Conservation (phyloP, 805 yeast genomes). For the Kodamaea leandrae region DNA sequence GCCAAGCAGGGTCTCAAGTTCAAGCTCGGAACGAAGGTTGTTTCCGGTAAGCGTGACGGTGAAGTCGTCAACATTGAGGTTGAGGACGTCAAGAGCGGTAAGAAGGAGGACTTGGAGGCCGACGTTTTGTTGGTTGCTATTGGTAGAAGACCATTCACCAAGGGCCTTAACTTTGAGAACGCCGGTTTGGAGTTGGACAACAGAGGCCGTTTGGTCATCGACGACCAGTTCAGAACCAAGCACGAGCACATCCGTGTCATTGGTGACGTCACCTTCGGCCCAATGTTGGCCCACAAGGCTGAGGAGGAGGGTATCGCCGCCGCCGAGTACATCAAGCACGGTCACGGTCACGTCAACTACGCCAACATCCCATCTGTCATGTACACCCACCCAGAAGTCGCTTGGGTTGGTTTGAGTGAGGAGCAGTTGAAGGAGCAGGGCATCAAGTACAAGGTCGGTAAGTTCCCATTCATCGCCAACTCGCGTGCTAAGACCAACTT, state of each 20-base stretch:
- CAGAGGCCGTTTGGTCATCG: slow-evolving; percentile 91
- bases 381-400: slow-evolving; percentile 99
- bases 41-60: slow-evolving; percentile 83
- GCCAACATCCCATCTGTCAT: slow-evolving; percentile 97
- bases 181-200: slow-evolving; percentile 89
- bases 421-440: slow-evolving; percentile 92
- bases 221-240: slow-evolving; percentile 89
- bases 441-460: slow-evolving; percentile 87
- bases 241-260: slow-evolving; percentile 91
- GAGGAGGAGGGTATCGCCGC: slow-evolving; percentile 99
- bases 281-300: slow-evolving; percentile 99
- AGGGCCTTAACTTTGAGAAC: slow-evolving; percentile 84
- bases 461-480: slow-evolving; percentile 98
- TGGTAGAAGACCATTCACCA: slow-evolving; percentile 97
- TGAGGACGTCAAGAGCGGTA: slow-evolving; percentile 86
- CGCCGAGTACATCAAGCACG: slow-evolving; percentile 87
- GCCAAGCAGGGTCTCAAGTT: slow-evolving; percentile 94
- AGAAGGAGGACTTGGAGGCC: slow-evolving; percentile 74
- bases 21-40: slow-evolving; percentile 88
- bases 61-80: slow-evolving; percentile 82
- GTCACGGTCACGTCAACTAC: slow-evolving; percentile 97
- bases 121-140: slow-evolving; percentile 95
- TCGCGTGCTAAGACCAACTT: slow-evolving; percentile 98
- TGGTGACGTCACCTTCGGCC: slow-evolving; percentile 98
- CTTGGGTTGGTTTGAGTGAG: slow-evolving; percentile 98